Base-by-base conservation (phyloP, 2,329 filamentous ascomycete species). In the Xylaria sp. region DNA sequence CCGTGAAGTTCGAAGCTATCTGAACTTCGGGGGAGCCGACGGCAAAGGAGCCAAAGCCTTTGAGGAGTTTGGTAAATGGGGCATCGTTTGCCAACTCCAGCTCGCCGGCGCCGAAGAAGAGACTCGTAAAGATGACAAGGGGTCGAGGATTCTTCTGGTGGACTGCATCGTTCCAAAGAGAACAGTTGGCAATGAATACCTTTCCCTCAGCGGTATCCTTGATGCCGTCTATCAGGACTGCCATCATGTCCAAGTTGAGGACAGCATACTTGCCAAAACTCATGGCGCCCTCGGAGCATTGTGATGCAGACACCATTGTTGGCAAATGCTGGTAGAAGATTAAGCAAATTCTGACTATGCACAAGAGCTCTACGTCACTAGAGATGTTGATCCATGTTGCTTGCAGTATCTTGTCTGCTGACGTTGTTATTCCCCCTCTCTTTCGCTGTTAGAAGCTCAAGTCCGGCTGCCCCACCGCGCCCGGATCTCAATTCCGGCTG, bases 161-260 rank as follows among this genome's bases (percentile, higher is more conserved):
- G 6, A 77, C 68, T 13, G 74, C 69, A 18, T 74, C 57, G 44
- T 73, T 75, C 74, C 74, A 77, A 8, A 52, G 57, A 4, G 60
- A 54, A 29, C 63, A 72, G 51, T 65, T 74, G 13, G 55, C 47
- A 52, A 76, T 72, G 52, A 72, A 71, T 2, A 58, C 34, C 26
- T 65, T 21, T 24, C 74, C 74, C 22, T 71, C 64, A 1, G 66
- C 19, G 0, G 71, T 72, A 24, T 66, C 54, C 39, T 69, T 63
- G 43, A 76, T 56, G 11, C 60, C 53, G 46, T 68, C 56, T 26
- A 76, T 69, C 4, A 77, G 67, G 41, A 63, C 63, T 20, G 68
- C 65, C 66, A 75, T 75, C 11, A 72, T 60, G 59, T 77, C 75
- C n/a, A 77, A 65, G 57, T 78, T 75, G 39, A 76, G 71, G 50